Evolutionary conservation across 1,284 basidiomycete genomes (phyloP).

Genomic region (Trichosporon ovoides): DNA sequence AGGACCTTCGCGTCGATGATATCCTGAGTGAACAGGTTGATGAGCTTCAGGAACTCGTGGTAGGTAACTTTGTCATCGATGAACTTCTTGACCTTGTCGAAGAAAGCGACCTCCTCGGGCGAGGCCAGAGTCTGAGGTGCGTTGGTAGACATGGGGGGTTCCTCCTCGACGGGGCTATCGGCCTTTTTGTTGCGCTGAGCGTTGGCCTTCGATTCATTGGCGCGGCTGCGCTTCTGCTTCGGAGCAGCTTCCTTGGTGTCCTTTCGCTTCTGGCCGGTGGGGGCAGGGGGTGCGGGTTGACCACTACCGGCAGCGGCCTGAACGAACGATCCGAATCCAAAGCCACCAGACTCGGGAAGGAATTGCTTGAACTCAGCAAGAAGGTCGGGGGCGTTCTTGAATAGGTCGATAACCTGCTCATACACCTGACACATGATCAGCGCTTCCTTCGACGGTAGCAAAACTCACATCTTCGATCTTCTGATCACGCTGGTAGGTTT

Average conservation of each 20-base stretch:
- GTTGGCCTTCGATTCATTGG: conserved; percentile 53
- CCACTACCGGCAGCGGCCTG: conserved; percentile 25
- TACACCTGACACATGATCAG: conserved; percentile 61
- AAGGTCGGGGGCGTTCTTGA: conserved; percentile 87
- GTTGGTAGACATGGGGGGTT: conserved; percentile 18
- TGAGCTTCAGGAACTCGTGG: conserved; percentile 91
- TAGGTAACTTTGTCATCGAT: conserved; percentile 82
- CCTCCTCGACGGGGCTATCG: conserved; percentile 37
- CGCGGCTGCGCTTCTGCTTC: conserved; percentile 37
- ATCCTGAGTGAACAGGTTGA: conserved; percentile 92
- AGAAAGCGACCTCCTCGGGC: conserved; percentile 86
- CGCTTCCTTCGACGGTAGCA: background rate
- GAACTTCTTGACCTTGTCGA: conserved; percentile 82
- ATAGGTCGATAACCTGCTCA: conserved; percentile 84
- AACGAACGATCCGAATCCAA: conserved; percentile 34
- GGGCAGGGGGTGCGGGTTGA: background rate
- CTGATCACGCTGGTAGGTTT: conserved; percentile 95
- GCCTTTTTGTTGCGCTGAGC: conserved; percentile 30
- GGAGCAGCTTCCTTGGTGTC: conserved; percentile 41
- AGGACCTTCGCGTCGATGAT: conserved; percentile 81
- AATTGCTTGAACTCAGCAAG: conserved; percentile 96
- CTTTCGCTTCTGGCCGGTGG: conserved; percentile 33
- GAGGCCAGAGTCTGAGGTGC: conserved; percentile 53
- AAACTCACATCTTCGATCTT: conserved; percentile 74
- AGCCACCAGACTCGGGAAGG: conserved; percentile 61